A percentile compares a stretch with the other conserved stretches of the same genome.
These are phyloP conservation scores for Mangifera indica DNA, from an alignment of 345 rosid species.

Conservation along the genomic window DNA sequence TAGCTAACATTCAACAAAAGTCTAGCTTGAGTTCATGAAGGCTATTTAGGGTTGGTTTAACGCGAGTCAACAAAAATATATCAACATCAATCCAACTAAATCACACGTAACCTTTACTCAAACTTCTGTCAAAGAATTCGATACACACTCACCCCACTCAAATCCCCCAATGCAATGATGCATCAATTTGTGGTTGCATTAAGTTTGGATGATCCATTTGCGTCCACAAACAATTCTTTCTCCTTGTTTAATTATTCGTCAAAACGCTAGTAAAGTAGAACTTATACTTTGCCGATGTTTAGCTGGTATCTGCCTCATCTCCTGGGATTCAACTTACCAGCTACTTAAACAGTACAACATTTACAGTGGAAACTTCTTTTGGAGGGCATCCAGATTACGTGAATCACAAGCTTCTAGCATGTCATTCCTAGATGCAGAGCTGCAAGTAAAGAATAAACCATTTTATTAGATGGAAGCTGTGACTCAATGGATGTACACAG, in stretches of 20 bases:
- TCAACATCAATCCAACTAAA: conserved; percentile 26
- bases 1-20: conserved; percentile 37
- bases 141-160: no score
- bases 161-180: conserved; percentile 18
- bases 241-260: conserved; percentile 11
- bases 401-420: conserved; percentile 88
- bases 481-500: not conserved
- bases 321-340: not conserved
- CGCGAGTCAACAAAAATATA: conserved; percentile 24
- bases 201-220: conserved; percentile 11
- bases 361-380: conserved; percentile 85
- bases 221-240: conserved; percentile 21
- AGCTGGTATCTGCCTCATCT: conserved; percentile 12
- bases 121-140: not conserved
- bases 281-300: not conserved
- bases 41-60: conserved; percentile 34
- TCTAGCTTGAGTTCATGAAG: conserved; percentile 33
- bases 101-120: conserved; percentile 37
- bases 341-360: not conserved
- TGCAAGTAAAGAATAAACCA: conserved; percentile 24
- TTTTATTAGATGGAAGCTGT: not conserved
- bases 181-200: conserved; percentile 4
- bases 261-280: conserved; percentile 10
- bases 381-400: conserved; percentile 85
- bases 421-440: conserved; percentile 83